A percentile compares a stretch with the other conserved stretches of the same genome.
phyloP scores from a whole-genome alignment of 2,329 filamentous ascomycete genomes.

The Aureobasidium lini region DNA sequence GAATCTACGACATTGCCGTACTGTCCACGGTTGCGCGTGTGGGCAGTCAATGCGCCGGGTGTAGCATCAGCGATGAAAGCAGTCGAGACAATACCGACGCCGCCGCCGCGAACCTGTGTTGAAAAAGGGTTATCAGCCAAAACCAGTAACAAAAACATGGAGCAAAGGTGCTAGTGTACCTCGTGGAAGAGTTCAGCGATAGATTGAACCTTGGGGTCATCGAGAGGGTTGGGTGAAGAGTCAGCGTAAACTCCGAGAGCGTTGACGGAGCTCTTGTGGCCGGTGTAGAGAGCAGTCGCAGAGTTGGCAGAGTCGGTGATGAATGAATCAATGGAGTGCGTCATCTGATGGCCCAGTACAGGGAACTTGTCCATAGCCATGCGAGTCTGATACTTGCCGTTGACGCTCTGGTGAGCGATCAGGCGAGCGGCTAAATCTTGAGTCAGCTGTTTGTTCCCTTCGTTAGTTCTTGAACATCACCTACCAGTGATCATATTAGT shows the following conservation, averaged over 20 bases:
- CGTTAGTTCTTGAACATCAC: too few species aligned
- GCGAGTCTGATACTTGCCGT: conserved; percentile 71
- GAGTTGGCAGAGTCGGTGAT: conserved; percentile 85
- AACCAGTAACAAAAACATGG: too few species aligned
- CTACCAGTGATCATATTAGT: conserved; percentile 64
- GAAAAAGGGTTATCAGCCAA: too few species aligned
- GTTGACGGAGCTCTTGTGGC: conserved; percentile 79
- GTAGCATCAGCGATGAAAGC: conserved; percentile 77
- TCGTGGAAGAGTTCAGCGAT: conserved; percentile 72
- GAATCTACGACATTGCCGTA: conserved; percentile 70
- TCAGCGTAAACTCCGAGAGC: conserved; percentile 76
- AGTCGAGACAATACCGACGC: conserved; percentile 62
- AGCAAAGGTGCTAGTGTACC: too few species aligned
- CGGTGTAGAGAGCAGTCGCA: conserved; percentile 71
- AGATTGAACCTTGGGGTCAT: conserved; percentile 81
- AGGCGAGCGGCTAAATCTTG: conserved; percentile 56
- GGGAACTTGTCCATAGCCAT: conserved; percentile 74
- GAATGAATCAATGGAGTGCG: conserved; percentile 75
- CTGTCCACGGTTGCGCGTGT: conserved; percentile 61
- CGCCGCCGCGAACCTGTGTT: conserved; percentile 57
- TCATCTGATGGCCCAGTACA: conserved; percentile 79
- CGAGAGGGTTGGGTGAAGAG: conserved; percentile 63
- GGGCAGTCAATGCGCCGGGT: conserved; percentile 64
- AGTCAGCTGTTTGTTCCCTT: too few species aligned
- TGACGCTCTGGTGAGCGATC: conserved; percentile 73